Evolutionary conservation across 208 protist genomes (phyloP), one percentile per base, ranked within the genome.

Genomic region (Plasmodiophora brassicae): DNA sequence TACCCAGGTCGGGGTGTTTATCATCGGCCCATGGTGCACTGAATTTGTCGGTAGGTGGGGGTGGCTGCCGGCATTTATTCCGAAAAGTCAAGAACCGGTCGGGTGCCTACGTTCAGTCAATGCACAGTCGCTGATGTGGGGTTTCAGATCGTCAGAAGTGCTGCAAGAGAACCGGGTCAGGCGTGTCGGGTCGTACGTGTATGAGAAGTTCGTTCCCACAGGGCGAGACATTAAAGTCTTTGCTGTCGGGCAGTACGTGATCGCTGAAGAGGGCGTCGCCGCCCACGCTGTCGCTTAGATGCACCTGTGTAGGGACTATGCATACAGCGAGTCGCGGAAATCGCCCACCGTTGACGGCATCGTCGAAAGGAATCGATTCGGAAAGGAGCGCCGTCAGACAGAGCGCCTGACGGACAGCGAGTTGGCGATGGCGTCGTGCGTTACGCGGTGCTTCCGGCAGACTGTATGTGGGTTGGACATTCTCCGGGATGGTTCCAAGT

Each of bases 181-280:
- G 41, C 60, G 14, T n/a, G 86, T 90, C 14, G 94, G 93, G 65
- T 91, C 88, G n/a, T 96, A 93, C 89, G 91, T 96, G 35, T 96
- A 96, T 86, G 95, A 96, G 91, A 87, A 94, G 46, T 96, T 95
- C 88, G 65, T 95, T 36, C 45, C 90, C 65, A 93, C 93, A 22
- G 86, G 91, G 39, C 85, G 89, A 32, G 95, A 96, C 87, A 85
- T 96, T 36, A 96, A 96, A 89, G 93, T 96, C 46, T 96, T 96
- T 89, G 91, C 93, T 0, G 92, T 96, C 36, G 94, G 92, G 1
- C 60, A 78, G 65, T 78, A 78, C 32, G 65, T 32, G 20, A 57
- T 57, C 50, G 25, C 25, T 57, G 20, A 57, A 57, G 25, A 57
- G 14, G 50, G 25, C 50, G 25, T 28, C 20, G 14, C 25, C 25